Conservation (phyloP, 2,329 filamentous ascomycete species). For the Lecanosticta acicola region DNA sequence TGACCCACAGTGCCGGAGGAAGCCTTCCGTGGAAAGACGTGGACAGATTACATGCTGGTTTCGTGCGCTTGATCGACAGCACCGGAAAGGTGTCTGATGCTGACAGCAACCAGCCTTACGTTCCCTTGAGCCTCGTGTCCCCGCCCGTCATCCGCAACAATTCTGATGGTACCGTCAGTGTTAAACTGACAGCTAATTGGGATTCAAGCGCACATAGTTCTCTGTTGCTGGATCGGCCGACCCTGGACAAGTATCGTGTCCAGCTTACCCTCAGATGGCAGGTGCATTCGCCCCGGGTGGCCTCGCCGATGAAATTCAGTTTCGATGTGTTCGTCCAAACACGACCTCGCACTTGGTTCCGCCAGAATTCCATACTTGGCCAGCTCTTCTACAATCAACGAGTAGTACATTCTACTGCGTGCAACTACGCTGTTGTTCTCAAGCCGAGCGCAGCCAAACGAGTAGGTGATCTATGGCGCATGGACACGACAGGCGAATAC, state of each 20-base stretch:
- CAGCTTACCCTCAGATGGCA: constrained; percentile 86
- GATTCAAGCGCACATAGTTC: constrained; percentile 91
- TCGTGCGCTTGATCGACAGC: constrained; percentile 76
- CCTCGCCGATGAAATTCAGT: constrained; percentile 82
- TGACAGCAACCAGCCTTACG: constrained; percentile 64
- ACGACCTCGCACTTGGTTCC: constrained; percentile 73
- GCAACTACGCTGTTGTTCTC: constrained; percentile 80
- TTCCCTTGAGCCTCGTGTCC: constrained; percentile 69
- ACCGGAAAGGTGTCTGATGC: constrained; percentile 74
- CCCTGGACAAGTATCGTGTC: constrained; percentile 85
- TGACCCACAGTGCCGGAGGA: constrained; percentile 89
- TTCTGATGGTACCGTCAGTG: constrained; percentile 80
- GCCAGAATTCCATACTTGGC: constrained; percentile 80
- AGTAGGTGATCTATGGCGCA: constrained; percentile 88
- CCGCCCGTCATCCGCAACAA: constrained; percentile 77
- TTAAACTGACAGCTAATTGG: constrained; percentile 89
- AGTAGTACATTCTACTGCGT: constrained; percentile 79
- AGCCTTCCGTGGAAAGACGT: constrained; percentile 84
- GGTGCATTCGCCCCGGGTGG: constrained; percentile 72
- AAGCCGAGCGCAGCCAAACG: constrained; percentile 85
- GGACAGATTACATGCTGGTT: constrained; percentile 68
- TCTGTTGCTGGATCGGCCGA: constrained; percentile 85
- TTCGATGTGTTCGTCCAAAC: constrained; percentile 79
- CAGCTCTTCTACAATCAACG: constrained; percentile 78
- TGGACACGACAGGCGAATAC: constrained; percentile 92